A percentile compares a stretch with the other conserved stretches of the same genome.
Evolutionary conservation across 768 basidiomycete genomes (phyloP).

Genomic region (Mycena venus): DNA sequence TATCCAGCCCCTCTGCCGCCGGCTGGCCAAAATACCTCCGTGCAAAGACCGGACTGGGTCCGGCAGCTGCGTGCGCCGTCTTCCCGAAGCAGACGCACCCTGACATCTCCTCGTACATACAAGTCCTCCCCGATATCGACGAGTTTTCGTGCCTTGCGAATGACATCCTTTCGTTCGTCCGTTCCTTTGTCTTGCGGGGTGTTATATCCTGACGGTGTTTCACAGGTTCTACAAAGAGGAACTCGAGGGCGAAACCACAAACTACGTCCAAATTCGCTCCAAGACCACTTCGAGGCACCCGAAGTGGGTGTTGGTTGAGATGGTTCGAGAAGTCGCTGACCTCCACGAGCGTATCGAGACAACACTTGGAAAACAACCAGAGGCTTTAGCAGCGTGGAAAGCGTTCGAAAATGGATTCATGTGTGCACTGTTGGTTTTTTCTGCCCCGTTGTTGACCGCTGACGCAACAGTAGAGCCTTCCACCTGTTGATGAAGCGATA

Average conservation of each 20-base stretch:
- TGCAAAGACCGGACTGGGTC: slow-evolving; percentile 31
- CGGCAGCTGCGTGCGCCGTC: slow-evolving; percentile 27
- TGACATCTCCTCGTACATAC: slow-evolving; percentile 32
- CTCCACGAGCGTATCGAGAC: background rate
- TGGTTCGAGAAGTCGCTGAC: slow-evolving; percentile 19
- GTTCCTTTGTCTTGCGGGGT: too few relatives aligned
- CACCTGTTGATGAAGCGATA: background rate
- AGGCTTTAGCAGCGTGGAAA: background rate
- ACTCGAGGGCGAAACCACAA: slow-evolving; percentile 35
- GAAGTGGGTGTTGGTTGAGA: slow-evolving; percentile 20
- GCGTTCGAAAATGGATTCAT: background rate
- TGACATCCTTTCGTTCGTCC: slow-evolving; percentile 39
- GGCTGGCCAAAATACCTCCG: slow-evolving; percentile 40
- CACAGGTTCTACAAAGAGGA: slow-evolving; percentile 40
- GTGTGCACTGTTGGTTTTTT: background rate
- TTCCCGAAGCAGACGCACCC: slow-evolving; percentile 31
- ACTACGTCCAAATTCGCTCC: slow-evolving; percentile 35
- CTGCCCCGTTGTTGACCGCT: too few relatives aligned
- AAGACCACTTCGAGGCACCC: slow-evolving; percentile 15
- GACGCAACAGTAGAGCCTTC: background rate
- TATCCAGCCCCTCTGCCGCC: slow-evolving; percentile 1
- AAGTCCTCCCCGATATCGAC: slow-evolving; percentile 34
- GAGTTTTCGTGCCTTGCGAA: slow-evolving; percentile 32
- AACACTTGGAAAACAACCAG: background rate
- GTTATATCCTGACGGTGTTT: too few relatives aligned